Evolutionary conservation across 148 eudicot species (phyloP).

Genomic region (Agrostemma githago): DNA sequence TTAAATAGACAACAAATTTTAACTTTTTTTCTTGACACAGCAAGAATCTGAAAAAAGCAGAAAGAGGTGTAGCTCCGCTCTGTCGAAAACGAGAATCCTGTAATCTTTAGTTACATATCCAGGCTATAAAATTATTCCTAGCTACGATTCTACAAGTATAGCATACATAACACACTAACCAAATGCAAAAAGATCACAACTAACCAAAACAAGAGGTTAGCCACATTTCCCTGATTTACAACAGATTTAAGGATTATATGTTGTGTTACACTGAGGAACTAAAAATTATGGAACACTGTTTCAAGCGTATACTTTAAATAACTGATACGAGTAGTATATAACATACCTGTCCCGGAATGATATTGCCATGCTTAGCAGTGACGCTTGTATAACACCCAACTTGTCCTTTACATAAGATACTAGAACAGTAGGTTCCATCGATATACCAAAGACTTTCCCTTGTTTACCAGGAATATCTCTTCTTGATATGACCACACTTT

Average conservation of each 20-base stretch:
- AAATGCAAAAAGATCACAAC: not conserved
- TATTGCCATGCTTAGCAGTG: conserved; percentile 59
- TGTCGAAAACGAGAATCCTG: too few relatives aligned
- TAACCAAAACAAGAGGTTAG: not conserved
- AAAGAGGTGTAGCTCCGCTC: too few relatives aligned
- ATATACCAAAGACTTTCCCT: conserved; percentile 93
- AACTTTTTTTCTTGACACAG: too few relatives aligned
- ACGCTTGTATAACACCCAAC: conserved; percentile 72
- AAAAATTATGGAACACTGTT: not conserved
- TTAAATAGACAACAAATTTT: too few relatives aligned
- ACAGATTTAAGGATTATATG: not conserved
- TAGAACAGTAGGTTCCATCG: conserved; percentile 72
- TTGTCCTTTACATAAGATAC: conserved; percentile 62
- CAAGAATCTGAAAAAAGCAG: too few relatives aligned
- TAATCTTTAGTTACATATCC: too few relatives aligned
- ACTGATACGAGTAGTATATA: not conserved
- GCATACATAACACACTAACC: not conserved
- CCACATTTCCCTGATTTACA: not conserved
- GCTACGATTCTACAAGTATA: not conserved
- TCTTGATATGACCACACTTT: conserved; percentile 80
- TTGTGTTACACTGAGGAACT: not conserved
- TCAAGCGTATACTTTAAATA: not conserved
- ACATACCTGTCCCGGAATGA: conserved; percentile 85
- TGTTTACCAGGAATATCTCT: conserved; percentile 96
- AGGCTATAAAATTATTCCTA: not conserved